These are phyloP conservation scores for Hyaloperonospora brassicae DNA, from an alignment of 352 stramenopile species.

Conservation along the genomic window DNA sequence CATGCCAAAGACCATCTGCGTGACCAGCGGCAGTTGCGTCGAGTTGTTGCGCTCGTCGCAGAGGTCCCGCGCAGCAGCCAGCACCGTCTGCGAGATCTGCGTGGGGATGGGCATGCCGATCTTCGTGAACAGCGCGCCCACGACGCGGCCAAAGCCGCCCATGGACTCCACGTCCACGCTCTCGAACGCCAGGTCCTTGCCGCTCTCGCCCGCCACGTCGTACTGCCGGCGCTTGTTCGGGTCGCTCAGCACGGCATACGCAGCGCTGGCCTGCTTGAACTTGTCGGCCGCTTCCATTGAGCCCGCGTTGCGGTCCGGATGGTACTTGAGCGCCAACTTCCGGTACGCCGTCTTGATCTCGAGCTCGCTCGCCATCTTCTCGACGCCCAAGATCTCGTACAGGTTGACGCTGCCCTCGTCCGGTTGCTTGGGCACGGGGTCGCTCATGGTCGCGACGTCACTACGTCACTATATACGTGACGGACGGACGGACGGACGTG, in stretches of 20 bases:
- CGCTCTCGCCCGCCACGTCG: constrained; percentile 61
- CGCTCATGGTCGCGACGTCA: constrained; percentile 36
- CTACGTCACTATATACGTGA: too few relatives aligned
- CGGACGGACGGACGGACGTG: too few relatives aligned
- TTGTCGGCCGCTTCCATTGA: constrained; percentile 68
- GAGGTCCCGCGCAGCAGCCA: constrained; percentile 67
- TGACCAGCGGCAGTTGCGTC: constrained; percentile 46
- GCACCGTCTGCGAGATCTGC: constrained; percentile 79
- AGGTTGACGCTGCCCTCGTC: constrained; percentile 56
- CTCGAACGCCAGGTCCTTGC: constrained; percentile 76
- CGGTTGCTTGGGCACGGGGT: constrained; percentile 41
- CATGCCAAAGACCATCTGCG: constrained; percentile 58
- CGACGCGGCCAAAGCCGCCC: constrained; percentile 72
- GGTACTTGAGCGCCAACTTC: constrained; percentile 86
- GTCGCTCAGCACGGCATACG: constrained; percentile 82
- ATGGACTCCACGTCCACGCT: constrained; percentile 79
- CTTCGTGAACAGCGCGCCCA: constrained; percentile 83
- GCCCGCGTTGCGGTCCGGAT: constrained; percentile 83
- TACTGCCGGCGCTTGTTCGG: constrained; percentile 85
- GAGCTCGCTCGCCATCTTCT: constrained; percentile 78
- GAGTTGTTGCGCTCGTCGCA: constrained; percentile 71
- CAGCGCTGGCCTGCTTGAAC: constrained; percentile 80
- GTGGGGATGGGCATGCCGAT: constrained; percentile 85
- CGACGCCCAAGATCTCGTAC: constrained; percentile 86
- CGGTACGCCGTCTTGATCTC: constrained; percentile 88